Evolutionary conservation across 768 basidiomycete genomes (phyloP).

Genomic region (Tricholomella constricta): DNA sequence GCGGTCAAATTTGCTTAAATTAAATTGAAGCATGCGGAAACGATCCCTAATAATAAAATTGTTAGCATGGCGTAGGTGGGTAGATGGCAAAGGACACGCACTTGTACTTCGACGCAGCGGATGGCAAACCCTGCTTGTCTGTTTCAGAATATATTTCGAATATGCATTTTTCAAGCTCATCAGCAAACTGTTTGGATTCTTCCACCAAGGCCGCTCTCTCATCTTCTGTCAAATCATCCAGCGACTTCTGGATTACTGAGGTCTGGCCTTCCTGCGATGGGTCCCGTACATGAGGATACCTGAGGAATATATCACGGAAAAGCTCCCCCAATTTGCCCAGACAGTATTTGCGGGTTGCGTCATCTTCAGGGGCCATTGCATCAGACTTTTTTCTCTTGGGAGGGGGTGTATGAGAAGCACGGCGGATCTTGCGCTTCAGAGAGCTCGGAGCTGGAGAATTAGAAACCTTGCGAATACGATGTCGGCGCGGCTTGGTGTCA

Average conservation of each 20-base stretch:
- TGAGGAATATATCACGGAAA: conserved; percentile 68
- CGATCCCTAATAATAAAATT: conserved; percentile 60
- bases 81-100: conserved; percentile 30
- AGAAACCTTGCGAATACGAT: conserved; percentile 30
- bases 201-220: conserved; percentile 57
- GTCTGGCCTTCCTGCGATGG: conserved; percentile 29
- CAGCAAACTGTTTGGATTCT: conserved; percentile 63
- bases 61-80: conserved; percentile 10
- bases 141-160: conserved; percentile 77
- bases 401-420: conserved; percentile 38
- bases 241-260: conserved; percentile 40
- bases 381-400: conserved; percentile 51
- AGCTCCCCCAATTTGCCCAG: conserved; percentile 73
- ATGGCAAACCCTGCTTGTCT: conserved; percentile 66
- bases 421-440: conserved; percentile 58
- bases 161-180: conserved; percentile 73
- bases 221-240: conserved; percentile 60
- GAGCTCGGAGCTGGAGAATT: conserved; percentile 32
- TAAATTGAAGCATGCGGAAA: conserved; percentile 88
- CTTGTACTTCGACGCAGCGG: conserved; percentile 82
- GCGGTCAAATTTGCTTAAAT: conserved; percentile 82
- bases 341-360: conserved; percentile 80
- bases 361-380: conserved; percentile 49
- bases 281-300: conserved; percentile 59
- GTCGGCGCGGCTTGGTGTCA: conserved; percentile 26